Conservation (phyloP, 2,329 filamentous ascomycete species). For the Monosporascus sp. region DNA sequence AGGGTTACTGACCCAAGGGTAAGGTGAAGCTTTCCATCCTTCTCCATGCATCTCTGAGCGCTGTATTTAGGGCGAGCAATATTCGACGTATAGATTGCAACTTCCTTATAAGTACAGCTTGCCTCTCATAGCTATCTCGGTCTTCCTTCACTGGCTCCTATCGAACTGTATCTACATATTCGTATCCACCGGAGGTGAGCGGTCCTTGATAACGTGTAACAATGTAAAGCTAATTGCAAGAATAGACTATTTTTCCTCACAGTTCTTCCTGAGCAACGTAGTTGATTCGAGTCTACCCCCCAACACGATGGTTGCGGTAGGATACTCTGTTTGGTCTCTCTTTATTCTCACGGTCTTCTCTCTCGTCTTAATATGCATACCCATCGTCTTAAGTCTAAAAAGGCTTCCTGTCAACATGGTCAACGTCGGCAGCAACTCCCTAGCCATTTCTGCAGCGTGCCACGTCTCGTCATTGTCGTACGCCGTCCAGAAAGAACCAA, state of each 20-base stretch:
- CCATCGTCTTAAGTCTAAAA: slow-evolving; percentile 9
- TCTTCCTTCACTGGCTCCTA: slow-evolving; percentile 36
- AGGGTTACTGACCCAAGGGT: slow-evolving; percentile 29
- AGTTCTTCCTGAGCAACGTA: not conserved
- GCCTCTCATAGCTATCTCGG: slow-evolving; percentile 28
- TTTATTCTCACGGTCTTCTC: slow-evolving; percentile 6
- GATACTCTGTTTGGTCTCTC: slow-evolving; percentile 9
- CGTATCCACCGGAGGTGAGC: slow-evolving; percentile 18
- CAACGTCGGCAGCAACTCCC: slow-evolving; percentile 15
- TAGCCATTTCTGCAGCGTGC: slow-evolving; percentile 18
- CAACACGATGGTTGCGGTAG: slow-evolving; percentile 8
- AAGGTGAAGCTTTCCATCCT: not conserved
- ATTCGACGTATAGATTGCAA: slow-evolving; percentile 32
- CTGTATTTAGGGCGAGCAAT: slow-evolving; percentile 22
- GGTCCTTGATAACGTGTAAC: not conserved
- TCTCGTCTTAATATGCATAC: slow-evolving; percentile 9
- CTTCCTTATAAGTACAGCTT: slow-evolving; percentile 37
- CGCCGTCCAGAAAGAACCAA: not conserved
- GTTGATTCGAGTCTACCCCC: slow-evolving; percentile 9
- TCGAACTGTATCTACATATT: slow-evolving; percentile 35
- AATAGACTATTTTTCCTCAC: not conserved
- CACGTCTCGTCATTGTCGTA: slow-evolving; percentile 11
- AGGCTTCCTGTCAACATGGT: slow-evolving; percentile 12
- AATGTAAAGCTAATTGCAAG: not conserved
- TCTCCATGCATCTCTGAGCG: not conserved